phyloP scores from a whole-genome alignment of 768 basidiomycete genomes.

The Lactarius sp. region DNA sequence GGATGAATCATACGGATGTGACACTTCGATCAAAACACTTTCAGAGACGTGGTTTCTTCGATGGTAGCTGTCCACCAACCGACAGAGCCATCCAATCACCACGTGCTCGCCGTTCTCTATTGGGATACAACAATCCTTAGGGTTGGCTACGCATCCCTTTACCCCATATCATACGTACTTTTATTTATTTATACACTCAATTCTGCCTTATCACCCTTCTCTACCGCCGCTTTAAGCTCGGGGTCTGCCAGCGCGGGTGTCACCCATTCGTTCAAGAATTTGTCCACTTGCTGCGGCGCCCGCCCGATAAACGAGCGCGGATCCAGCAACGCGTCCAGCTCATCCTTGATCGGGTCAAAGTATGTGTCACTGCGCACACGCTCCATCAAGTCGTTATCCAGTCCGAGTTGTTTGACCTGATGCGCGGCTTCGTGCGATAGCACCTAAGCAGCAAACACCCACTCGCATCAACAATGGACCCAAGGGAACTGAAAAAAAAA shows the following conservation, averaged over 20 bases:
- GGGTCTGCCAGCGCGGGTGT: slow-evolving; percentile 64
- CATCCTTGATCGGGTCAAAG: slow-evolving; percentile 80
- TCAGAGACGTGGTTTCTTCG: too few relatives aligned
- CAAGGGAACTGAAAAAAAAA: not conserved
- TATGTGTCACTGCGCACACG: slow-evolving; percentile 77
- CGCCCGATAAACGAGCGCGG: slow-evolving; percentile 88
- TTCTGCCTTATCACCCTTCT: slow-evolving; percentile 54
- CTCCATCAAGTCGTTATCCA: slow-evolving; percentile 93
- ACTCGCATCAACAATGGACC: not conserved
- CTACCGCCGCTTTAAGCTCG: slow-evolving; percentile 52
- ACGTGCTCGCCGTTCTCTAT: too few relatives aligned
- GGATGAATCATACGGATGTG: too few relatives aligned
- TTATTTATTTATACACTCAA: slow-evolving; percentile 42
- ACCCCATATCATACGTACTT: too few relatives aligned
- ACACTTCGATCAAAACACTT: too few relatives aligned
- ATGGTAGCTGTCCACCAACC: too few relatives aligned
- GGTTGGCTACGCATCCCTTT: too few relatives aligned
- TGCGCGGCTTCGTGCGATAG: slow-evolving; percentile 91
- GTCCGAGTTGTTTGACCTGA: slow-evolving; percentile 91
- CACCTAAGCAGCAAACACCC: slow-evolving; percentile 42
- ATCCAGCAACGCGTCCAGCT: slow-evolving; percentile 76
- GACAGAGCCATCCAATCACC: too few relatives aligned
- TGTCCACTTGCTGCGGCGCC: slow-evolving; percentile 92
- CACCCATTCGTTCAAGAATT: slow-evolving; percentile 85
- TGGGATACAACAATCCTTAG: too few relatives aligned